Evolutionary conservation across 306 rosid genomes (phyloP).

Genomic region (Pueraria montana): DNA sequence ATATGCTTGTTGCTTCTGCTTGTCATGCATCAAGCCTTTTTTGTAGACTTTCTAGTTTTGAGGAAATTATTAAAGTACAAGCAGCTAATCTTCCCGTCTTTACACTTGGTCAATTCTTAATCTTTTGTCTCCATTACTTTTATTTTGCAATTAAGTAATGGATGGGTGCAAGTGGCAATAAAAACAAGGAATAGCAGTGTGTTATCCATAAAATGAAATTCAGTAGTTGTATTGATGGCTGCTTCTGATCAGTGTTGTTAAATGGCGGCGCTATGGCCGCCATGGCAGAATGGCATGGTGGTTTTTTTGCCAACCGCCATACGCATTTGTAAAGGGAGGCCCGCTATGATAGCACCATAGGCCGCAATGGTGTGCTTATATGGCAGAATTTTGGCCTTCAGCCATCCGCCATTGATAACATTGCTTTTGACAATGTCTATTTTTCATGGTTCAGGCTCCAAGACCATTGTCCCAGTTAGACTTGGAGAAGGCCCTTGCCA

Average conservation of each 20-base stretch:
- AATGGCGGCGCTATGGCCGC: too few relatives aligned
- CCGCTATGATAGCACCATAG: too few relatives aligned
- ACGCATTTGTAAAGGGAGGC: too few relatives aligned
- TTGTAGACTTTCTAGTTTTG: background rate
- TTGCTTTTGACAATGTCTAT: background rate
- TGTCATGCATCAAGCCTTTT: background rate
- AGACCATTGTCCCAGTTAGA: conserved; percentile 75
- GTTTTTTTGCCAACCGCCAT: too few relatives aligned
- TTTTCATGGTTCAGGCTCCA: conserved; percentile 65
- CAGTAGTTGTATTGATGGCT: background rate
- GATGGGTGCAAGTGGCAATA: background rate
- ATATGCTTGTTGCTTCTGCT: background rate
- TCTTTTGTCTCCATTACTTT: background rate
- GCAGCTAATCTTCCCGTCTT: background rate
- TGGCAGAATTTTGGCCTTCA: too few relatives aligned
- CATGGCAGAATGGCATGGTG: too few relatives aligned
- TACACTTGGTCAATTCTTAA: background rate
- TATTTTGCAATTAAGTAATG: background rate
- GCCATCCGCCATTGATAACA: too few relatives aligned
- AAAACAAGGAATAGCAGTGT: background rate
- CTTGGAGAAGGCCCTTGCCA: conserved; percentile 72
- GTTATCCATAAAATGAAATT: background rate
- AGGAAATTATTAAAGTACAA: background rate
- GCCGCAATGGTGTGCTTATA: too few relatives aligned
- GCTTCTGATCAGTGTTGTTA: too few relatives aligned